phyloP scores from a whole-genome alignment of 2,329 filamentous ascomycete genomes.

The Cladorrhinum sp. region DNA sequence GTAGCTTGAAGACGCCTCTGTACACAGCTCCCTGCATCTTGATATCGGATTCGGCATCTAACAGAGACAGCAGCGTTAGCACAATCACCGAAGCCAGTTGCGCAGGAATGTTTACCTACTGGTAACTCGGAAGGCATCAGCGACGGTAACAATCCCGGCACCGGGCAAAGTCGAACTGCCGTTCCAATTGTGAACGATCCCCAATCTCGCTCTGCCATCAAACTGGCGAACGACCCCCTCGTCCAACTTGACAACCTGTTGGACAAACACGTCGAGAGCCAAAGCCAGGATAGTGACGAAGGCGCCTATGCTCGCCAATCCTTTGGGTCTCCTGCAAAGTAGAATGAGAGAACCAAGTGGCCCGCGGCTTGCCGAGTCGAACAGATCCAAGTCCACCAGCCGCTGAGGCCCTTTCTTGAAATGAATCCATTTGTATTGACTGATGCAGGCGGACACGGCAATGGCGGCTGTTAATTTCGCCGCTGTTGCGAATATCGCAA shows the following conservation, averaged over 20 bases:
- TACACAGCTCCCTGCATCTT: slow-evolving; percentile 22
- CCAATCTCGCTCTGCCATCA: slow-evolving; percentile 13
- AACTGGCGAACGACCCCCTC: not conserved
- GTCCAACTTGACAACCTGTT: slow-evolving; percentile 18
- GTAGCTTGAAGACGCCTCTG: slow-evolving; percentile 18
- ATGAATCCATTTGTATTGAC: slow-evolving; percentile 23
- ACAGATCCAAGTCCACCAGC: slow-evolving; percentile 19
- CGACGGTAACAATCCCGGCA: not conserved
- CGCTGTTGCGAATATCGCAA: slow-evolving; percentile 19
- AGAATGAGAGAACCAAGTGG: slow-evolving; percentile 16
- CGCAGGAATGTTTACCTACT: too few species aligned
- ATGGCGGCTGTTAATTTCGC: slow-evolving; percentile 13
- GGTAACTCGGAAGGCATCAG: not conserved
- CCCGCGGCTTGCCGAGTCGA: slow-evolving; percentile 23
- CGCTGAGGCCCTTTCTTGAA: slow-evolving; percentile 7
- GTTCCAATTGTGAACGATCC: slow-evolving; percentile 11
- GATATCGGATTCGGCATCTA: slow-evolving; percentile 12
- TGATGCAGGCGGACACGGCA: slow-evolving; percentile 18
- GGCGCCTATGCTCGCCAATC: slow-evolving; percentile 15
- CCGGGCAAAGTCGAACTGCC: not conserved
- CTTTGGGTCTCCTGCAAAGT: slow-evolving; percentile 7
- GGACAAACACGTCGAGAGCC: slow-evolving; percentile 19
- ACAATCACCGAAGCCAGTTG: too few species aligned
- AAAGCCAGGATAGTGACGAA: slow-evolving; percentile 15
- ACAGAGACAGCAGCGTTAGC: too few species aligned